Evolutionary conservation across 108 stramenopile species (phyloP).

Genomic region (Nitzschia sp.): DNA sequence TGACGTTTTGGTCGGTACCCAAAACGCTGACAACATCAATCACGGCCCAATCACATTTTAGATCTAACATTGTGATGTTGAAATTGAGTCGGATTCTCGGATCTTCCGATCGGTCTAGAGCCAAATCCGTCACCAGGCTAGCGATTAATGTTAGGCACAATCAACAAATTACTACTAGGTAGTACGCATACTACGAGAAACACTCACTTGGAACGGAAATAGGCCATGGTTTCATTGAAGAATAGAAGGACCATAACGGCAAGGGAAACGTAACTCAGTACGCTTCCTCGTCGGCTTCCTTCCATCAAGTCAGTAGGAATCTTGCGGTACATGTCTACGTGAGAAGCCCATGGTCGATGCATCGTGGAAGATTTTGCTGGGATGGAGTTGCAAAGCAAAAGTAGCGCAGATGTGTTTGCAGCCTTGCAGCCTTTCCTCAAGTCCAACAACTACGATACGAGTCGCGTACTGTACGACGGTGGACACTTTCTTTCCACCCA

Average conservation of each 20-base stretch:
- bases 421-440: too few relatives aligned
- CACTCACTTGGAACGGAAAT: conserved; percentile 54
- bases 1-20: conserved; percentile 95
- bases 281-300: conserved; percentile 69
- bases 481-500: too few relatives aligned
- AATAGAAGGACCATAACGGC: conserved; percentile 71
- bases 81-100: conserved; percentile 80
- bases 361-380: background rate
- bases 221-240: conserved; percentile 84
- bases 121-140: conserved; percentile 59
- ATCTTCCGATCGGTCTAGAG: conserved; percentile 70
- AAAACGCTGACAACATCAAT: conserved; percentile 76
- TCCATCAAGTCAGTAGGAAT: conserved; percentile 85
- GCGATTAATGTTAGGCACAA: background rate
- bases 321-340: conserved; percentile 88
- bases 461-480: too few relatives aligned
- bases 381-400: too few relatives aligned
- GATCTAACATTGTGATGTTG: conserved; percentile 92
- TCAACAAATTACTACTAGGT: too few relatives aligned
- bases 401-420: too few relatives aligned
- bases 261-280: conserved; percentile 66
- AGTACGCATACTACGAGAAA: background rate
- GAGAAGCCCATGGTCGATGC: conserved; percentile 40
- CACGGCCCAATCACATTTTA: conserved; percentile 86
- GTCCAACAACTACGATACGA: too few relatives aligned